phyloP scores from a whole-genome alignment of 768 basidiomycete genomes.

The Mycena galericulata region DNA sequence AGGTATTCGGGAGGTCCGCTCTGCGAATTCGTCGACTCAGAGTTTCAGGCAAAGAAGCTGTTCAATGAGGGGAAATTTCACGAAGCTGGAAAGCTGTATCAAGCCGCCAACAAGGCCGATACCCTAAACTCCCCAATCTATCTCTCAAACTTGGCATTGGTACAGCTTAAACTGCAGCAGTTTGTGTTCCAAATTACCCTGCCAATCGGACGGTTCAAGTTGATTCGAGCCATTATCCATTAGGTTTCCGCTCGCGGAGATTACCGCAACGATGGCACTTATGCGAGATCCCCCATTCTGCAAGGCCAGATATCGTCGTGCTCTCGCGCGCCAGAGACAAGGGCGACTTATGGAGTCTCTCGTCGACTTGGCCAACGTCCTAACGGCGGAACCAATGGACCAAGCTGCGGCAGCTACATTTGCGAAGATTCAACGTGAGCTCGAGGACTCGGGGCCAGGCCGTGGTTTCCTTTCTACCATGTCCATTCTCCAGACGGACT shows the following conservation, averaged over 20 bases:
- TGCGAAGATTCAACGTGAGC: background rate
- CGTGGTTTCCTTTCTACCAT: background rate
- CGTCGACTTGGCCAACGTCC: constrained; percentile 16
- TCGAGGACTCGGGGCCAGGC: background rate
- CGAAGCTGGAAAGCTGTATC: background rate
- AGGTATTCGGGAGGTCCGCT: background rate
- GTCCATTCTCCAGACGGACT: background rate
- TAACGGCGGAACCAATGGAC: constrained; percentile 14
- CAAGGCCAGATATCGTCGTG: constrained; percentile 18
- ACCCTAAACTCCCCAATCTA: constrained; percentile 8
- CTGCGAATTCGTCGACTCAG: background rate
- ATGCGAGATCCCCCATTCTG: background rate
- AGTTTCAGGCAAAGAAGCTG: constrained; percentile 1
- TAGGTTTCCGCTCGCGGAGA: constrained; percentile 2
- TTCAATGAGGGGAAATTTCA: constrained; percentile 14
- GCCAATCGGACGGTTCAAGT: background rate
- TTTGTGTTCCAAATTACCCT: background rate
- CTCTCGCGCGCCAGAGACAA: background rate
- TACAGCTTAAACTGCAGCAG: constrained; percentile 9
- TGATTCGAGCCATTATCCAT: background rate
- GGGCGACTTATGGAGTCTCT: constrained; percentile 10
- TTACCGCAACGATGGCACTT: constrained; percentile 8
- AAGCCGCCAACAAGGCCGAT: constrained; percentile 5
- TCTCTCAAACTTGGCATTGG: constrained; percentile 18
- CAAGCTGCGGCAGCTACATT: constrained; percentile 5